Conservation (phyloP, 2,329 filamentous ascomycete species). For the Byssoonygena ceratinophila region DNA sequence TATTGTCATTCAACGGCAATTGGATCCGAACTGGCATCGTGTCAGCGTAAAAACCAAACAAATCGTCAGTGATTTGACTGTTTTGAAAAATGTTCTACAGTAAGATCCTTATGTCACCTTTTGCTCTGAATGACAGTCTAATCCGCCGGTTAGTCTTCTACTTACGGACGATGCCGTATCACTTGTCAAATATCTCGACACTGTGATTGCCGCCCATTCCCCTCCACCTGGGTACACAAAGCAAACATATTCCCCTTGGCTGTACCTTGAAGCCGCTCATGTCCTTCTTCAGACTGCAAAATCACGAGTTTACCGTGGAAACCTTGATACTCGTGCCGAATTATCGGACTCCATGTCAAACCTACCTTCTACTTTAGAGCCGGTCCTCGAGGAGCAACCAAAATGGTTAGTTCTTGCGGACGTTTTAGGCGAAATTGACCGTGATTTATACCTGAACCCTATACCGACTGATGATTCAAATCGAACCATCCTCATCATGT, state of each 20-base stretch:
- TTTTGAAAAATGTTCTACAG: slow-evolving; percentile 73
- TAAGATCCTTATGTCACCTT: slow-evolving; percentile 23
- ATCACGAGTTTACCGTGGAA: slow-evolving; percentile 70
- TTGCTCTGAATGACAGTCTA: not conserved
- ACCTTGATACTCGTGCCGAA: slow-evolving; percentile 50
- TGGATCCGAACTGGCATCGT: slow-evolving; percentile 95
- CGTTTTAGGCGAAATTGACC: slow-evolving; percentile 84
- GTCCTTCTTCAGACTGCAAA: slow-evolving; percentile 88
- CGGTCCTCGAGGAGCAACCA: slow-evolving; percentile 84
- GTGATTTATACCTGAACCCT: slow-evolving; percentile 76
- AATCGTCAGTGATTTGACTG: slow-evolving; percentile 79
- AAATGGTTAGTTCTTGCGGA: slow-evolving; percentile 90
- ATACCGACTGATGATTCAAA: slow-evolving; percentile 69
- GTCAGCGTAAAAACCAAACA: slow-evolving; percentile 91
- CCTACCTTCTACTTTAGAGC: slow-evolving; percentile 55
- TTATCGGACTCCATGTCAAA: slow-evolving; percentile 22
- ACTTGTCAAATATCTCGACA: slow-evolving; percentile 87
- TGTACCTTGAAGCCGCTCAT: slow-evolving; percentile 90
- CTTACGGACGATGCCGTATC: slow-evolving; percentile 81
- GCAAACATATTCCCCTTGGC: slow-evolving; percentile 86
- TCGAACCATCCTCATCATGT: slow-evolving; percentile 93
- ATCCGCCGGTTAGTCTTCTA: slow-evolving; percentile 45
- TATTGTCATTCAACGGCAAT: slow-evolving; percentile 70
- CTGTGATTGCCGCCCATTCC: slow-evolving; percentile 80
- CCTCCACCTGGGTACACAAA: slow-evolving; percentile 77